Evolutionary conservation across 2,329 filamentous ascomycete species (phyloP).

Genomic region (Uncinocarpus reesii): DNA sequence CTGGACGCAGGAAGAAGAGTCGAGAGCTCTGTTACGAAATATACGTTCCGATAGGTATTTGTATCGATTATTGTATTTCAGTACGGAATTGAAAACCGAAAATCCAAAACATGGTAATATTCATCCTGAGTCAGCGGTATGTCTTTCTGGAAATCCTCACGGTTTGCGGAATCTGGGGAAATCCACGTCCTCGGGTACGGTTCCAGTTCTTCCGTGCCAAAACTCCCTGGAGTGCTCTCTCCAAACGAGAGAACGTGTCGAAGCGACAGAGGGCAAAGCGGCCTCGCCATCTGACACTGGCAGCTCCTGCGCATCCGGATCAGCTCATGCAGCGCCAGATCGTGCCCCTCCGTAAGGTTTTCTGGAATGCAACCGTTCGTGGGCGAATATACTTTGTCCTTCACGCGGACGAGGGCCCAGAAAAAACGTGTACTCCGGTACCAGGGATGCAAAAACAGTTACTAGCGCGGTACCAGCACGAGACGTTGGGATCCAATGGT

Average conservation of each 20-base stretch:
- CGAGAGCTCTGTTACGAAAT: too few relatives aligned
- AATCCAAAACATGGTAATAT: neutral
- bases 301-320: neutral
- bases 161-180: conserved; percentile 1
- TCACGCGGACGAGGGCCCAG: neutral
- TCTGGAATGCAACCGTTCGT: conserved; percentile 1
- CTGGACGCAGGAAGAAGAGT: too few relatives aligned
- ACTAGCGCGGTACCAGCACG: conserved; percentile 5
- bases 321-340: neutral
- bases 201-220: neutral
- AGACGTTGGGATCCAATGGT: conserved; percentile 8
- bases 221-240: neutral
- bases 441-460: neutral
- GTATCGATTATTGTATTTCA: neutral
- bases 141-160: conserved; percentile 2
- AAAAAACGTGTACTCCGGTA: conserved; percentile 4
- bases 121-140: neutral
- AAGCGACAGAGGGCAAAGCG: too few relatives aligned
- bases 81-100: neutral
- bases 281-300: too few relatives aligned
- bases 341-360: neutral
- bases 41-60: neutral
- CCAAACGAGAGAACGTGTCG: too few relatives aligned
- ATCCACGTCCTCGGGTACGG: conserved; percentile 1
- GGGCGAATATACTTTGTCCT: neutral